Evolutionary conservation across 2,329 filamentous ascomycete genomes (phyloP).

Genomic region (Hymenotorrendiella dingleyae): DNA sequence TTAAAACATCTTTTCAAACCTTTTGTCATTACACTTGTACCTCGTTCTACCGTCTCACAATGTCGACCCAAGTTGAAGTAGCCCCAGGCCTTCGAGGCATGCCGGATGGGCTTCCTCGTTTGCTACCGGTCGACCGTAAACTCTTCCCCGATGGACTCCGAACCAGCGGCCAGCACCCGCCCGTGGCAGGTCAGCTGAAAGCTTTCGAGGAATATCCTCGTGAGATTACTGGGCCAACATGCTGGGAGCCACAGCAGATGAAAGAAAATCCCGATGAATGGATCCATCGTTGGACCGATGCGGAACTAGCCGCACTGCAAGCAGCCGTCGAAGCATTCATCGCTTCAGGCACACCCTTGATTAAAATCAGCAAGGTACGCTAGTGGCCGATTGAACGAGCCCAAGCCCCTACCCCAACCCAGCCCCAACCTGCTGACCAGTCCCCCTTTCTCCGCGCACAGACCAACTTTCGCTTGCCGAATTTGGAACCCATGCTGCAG

Average conservation of each 20-base stretch:
- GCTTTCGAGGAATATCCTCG: not conserved
- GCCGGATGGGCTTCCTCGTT: not conserved
- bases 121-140: not conserved
- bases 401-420: too few species aligned
- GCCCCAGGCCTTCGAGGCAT: not conserved
- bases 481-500: not conserved
- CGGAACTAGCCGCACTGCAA: not conserved
- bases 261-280: not conserved
- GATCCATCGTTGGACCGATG: not conserved
- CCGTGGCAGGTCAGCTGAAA: not conserved
- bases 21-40: too few species aligned
- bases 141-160: not conserved
- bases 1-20: too few species aligned
- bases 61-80: conserved; percentile 10
- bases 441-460: not conserved
- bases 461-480: not conserved
- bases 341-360: not conserved
- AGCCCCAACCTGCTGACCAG: too few species aligned
- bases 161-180: not conserved
- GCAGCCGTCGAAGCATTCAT: not conserved
- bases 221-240: not conserved
- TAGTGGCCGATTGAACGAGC: not conserved
- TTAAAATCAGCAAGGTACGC: not conserved
- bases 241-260: not conserved
- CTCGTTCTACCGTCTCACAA: too few species aligned